A percentile compares a stretch with the other conserved stretches of the same genome.
Conservation (phyloP, 495 filamentous ascomycete species). For the Xylaria castorea region DNA sequence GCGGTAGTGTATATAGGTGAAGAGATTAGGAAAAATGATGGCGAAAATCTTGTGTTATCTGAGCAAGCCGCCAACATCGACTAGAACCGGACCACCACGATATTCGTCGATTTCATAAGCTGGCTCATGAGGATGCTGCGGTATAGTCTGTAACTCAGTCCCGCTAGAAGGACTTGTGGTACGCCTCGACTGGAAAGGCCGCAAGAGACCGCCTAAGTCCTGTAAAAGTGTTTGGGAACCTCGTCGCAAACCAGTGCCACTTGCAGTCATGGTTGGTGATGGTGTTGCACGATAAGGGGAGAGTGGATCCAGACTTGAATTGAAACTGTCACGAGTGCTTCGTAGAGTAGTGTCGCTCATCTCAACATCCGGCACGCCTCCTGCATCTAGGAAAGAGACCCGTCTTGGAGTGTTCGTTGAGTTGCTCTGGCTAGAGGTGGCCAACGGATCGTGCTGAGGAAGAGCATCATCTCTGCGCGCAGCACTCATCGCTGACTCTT, state of each 20-base stretch:
- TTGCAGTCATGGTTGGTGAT: conserved; percentile 43
- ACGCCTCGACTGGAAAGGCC: conserved; percentile 37
- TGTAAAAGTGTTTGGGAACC: conserved; percentile 63
- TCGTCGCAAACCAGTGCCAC: conserved; percentile 44
- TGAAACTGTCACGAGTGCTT: conserved; percentile 44
- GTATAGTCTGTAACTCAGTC: conserved; percentile 46
- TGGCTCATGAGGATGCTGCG: conserved; percentile 42
- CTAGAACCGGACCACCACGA: conserved; percentile 49
- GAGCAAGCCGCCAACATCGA: conserved; percentile 63
- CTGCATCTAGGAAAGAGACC: conserved; percentile 76
- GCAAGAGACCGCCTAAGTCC: conserved; percentile 63
- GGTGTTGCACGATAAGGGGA: conserved; percentile 39
- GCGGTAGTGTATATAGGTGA: background rate
- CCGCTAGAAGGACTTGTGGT: conserved; percentile 35
- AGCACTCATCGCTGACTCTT: conserved; percentile 33
- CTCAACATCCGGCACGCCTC: conserved; percentile 64
- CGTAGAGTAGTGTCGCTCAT: conserved; percentile 25
- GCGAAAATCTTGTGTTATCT: conserved; percentile 26
- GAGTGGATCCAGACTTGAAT: conserved; percentile 41
- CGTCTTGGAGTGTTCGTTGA: conserved; percentile 52
- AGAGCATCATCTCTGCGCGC: conserved; percentile 46
- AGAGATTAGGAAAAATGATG: background rate
- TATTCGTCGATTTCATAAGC: conserved; percentile 26
- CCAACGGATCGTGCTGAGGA: conserved; percentile 31
- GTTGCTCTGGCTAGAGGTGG: conserved; percentile 39